A percentile compares a stretch with the other conserved stretches of the same genome.
Conservation (phyloP, 2,329 filamentous ascomycete genomes). For the Orbilia ellipsospora region DNA sequence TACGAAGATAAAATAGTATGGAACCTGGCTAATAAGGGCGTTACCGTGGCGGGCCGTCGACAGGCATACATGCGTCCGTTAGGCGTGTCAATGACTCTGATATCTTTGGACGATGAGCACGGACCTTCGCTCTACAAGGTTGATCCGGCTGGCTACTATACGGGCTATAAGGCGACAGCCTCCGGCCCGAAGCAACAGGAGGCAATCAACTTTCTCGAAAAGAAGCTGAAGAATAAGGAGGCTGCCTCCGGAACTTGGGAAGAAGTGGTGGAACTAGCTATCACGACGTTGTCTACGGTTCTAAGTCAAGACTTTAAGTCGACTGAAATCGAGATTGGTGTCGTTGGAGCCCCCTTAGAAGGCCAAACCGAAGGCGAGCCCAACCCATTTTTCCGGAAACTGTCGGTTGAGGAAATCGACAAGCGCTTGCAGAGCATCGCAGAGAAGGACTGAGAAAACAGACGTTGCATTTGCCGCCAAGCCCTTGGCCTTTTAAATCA, state of each 20-base stretch:
- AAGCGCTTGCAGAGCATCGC: conserved; percentile 97
- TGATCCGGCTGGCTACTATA: conserved; percentile 97
- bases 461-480: conserved; percentile 13
- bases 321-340: conserved; percentile 96
- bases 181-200: conserved; percentile 98
- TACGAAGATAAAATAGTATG: conserved; percentile 44
- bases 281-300: conserved; percentile 93
- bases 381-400: conserved; percentile 80
- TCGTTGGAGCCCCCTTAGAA: conserved; percentile 79
- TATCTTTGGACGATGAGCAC: conserved; percentile 90
- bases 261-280: conserved; percentile 96
- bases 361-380: conserved; percentile 80
- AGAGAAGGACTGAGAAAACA: conserved; percentile 84
- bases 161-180: conserved; percentile 97
- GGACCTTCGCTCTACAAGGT: conserved; percentile 98
- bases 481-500: conserved; percentile 6
- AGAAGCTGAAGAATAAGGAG: conserved; percentile 99
- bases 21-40: conserved; percentile 45
- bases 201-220: conserved; percentile 97
- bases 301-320: conserved; percentile 99
- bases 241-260: conserved; percentile 91
- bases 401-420: conserved; percentile 98
- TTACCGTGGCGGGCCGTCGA: conserved; percentile 50
- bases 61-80: conserved; percentile 98
- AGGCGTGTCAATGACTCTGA: conserved; percentile 92